phyloP scores from a whole-genome alignment of 345 rosid genomes.

The Arabidopsis arenosa region DNA sequence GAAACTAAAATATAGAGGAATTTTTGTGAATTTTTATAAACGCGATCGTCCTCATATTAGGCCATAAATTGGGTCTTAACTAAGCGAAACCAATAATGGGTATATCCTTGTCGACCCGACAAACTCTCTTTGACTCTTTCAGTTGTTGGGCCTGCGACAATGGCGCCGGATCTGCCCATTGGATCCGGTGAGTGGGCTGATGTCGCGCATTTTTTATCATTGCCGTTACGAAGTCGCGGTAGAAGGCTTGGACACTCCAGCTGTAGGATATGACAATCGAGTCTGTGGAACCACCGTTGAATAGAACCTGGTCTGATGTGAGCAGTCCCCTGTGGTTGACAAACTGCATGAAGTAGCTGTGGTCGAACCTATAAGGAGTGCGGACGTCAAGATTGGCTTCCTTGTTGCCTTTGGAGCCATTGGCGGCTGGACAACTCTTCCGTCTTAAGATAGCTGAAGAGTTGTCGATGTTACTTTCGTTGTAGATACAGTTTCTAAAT shows the following conservation, averaged over 20 bases:
- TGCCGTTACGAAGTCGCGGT: constrained; percentile 50
- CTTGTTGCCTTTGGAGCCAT: constrained; percentile 51
- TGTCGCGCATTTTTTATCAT: constrained; percentile 64
- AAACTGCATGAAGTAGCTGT: constrained; percentile 49
- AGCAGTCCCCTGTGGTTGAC: constrained; percentile 52
- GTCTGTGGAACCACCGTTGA: constrained; percentile 54
- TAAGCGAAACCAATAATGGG: too few species aligned
- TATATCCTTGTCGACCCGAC: too few species aligned
- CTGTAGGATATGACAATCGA: constrained; percentile 54
- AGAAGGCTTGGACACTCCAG: constrained; percentile 32
- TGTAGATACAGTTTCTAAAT: constrained; percentile 59
- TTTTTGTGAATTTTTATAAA: too few species aligned
- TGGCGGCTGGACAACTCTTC: constrained; percentile 47
- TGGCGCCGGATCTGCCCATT: constrained; percentile 58
- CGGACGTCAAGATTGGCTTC: constrained; percentile 48
- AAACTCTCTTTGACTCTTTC: too few species aligned
- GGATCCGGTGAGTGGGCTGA: constrained; percentile 55
- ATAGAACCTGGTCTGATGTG: constrained; percentile 59
- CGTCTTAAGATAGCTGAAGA: constrained; percentile 52
- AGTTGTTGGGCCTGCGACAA: constrained; percentile 46
- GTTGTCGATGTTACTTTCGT: constrained; percentile 50
- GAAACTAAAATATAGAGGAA: too few species aligned
- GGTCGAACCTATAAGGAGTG: constrained; percentile 53
- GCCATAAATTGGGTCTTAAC: too few species aligned
- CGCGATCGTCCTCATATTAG: too few species aligned